A percentile compares a stretch with the other conserved stretches of the same genome.
phyloP scores from a whole-genome alignment of 768 basidiomycete species.

The Tubosaeta brunneosetosa region DNA sequence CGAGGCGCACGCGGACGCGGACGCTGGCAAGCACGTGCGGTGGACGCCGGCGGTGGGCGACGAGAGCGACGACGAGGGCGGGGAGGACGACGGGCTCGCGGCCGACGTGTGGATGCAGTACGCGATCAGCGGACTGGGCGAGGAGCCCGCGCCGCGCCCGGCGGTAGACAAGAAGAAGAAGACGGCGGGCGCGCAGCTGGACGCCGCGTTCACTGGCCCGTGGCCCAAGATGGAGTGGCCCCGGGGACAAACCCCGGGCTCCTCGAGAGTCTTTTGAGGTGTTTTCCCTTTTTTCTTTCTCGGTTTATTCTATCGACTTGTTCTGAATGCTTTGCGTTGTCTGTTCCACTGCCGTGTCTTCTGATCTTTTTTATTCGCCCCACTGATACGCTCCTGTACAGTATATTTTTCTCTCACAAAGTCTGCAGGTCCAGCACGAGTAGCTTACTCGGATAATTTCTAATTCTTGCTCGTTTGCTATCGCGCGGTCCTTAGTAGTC shows the following conservation, averaged over 20 bases:
- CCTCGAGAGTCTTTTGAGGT: constrained; percentile 28
- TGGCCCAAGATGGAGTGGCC: constrained; percentile 37
- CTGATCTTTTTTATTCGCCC: constrained; percentile 5
- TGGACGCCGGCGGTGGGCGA: constrained; percentile 21
- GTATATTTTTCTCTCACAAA: constrained; percentile 17
- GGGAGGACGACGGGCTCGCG: constrained; percentile 10
- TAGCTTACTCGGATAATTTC: constrained; percentile 31
- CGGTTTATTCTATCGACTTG: not conserved
- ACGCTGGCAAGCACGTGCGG: constrained; percentile 14
- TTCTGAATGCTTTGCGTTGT: not conserved
- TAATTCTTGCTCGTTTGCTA: constrained; percentile 19
- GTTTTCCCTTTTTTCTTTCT: not conserved
- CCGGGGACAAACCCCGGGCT: constrained; percentile 30
- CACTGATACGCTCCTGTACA: constrained; percentile 20
- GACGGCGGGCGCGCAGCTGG: not conserved
- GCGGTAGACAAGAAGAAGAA: constrained; percentile 11
- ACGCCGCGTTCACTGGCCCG: constrained; percentile 23
- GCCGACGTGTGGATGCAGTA: constrained; percentile 28
- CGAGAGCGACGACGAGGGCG: constrained; percentile 23
- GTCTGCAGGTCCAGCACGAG: constrained; percentile 28
- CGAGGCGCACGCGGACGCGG: constrained; percentile 1
- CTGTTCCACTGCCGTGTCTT: not conserved
- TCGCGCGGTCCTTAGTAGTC: constrained; percentile 10
- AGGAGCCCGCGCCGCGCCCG: not conserved
- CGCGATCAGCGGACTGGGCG: constrained; percentile 22